Conservation (phyloP, 192 early-diverging fungal genomes). For the Thamnidium elegans region DNA sequence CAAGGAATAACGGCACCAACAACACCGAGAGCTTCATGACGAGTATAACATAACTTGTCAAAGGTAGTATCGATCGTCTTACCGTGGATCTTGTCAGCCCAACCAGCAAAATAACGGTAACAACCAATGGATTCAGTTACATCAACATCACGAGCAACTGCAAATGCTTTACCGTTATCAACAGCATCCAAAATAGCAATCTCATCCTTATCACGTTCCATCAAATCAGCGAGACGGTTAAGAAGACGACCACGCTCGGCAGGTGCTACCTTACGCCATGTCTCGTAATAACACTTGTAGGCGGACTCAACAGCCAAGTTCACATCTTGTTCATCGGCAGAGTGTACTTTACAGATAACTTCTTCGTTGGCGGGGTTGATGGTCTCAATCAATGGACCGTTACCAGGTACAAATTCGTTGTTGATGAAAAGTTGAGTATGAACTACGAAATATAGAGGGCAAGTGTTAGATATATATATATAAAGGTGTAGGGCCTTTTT, state of each 20-base stretch:
- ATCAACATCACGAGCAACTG: constrained; percentile 59
- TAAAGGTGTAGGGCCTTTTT: neutral
- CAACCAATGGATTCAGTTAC: constrained; percentile 63
- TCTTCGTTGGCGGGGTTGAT: constrained; percentile 39
- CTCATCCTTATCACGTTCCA: constrained; percentile 48
- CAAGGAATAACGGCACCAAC: constrained; percentile 76
- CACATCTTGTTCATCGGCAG: constrained; percentile 38
- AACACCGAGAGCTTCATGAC: constrained; percentile 67
- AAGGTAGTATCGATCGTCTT: constrained; percentile 48
- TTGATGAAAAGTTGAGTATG: constrained; percentile 43
- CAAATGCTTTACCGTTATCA: constrained; percentile 79
- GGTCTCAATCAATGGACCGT: constrained; percentile 37
- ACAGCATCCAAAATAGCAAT: constrained; percentile 62
- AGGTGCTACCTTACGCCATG: constrained; percentile 57
- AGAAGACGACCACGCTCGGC: constrained; percentile 53
- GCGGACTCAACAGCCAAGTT: constrained; percentile 38
- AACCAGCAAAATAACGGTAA: constrained; percentile 79
- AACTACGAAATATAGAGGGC: constrained; percentile 13
- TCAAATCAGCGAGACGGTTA: constrained; percentile 55
- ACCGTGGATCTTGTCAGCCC: constrained; percentile 61
- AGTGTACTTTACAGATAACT: constrained; percentile 36
- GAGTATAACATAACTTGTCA: constrained; percentile 50
- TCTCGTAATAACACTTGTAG: constrained; percentile 37
- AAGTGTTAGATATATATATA: neutral
- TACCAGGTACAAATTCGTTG: constrained; percentile 41